Evolutionary conservation across 108 stramenopile genomes (phyloP), one percentile per base, ranked within the genome.

Genomic region (Seminavis robusta): DNA sequence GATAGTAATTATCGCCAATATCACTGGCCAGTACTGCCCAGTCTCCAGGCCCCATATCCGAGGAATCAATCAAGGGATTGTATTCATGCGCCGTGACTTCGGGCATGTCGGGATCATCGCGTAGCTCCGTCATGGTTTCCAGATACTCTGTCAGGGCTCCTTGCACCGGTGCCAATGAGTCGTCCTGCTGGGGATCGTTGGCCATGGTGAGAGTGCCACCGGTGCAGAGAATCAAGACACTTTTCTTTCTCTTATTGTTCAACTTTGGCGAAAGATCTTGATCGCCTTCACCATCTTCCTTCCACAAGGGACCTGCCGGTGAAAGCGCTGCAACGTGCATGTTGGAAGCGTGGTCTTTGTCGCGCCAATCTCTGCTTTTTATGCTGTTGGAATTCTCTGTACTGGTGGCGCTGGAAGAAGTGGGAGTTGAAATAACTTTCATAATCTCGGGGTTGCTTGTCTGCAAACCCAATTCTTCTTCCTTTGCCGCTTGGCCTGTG

Each of bases 1-100:
- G 56, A 26, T 69, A 60, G 69, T 97, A 94, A 47, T 94, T 88
- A 16, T 72, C 67, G 13, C 49, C 45, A 46, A 95, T 87, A 65
- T 86, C 88, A 20, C 67, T 33, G 20, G 91, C 97, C 15, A 99
- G 65, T 7, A 63, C 33, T 27, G 63, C 77, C 98, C 98, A 99
- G 69, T 99, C 91, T 4, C 67, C 76, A 26, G 96, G 95, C 2
- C 83, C 89, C 65, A 98, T 72, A 68, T 93, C 93, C 41, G 87
- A 80, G 11, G 84, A 87, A 61, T 97, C 98, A 21, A 76, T 45
- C 26, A 86, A 71, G 2, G 90, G 90, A 30, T 61, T 54, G 55
- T 92, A 92, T 57, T 92, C 86, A 49, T 88, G 86, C 30, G 69
- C 57, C 1, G 77, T 70, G 8, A 80, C 69, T 54, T 85, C 81